Conservation (phyloP, 75 land plant genomes). For the Larix kaempferi region DNA sequence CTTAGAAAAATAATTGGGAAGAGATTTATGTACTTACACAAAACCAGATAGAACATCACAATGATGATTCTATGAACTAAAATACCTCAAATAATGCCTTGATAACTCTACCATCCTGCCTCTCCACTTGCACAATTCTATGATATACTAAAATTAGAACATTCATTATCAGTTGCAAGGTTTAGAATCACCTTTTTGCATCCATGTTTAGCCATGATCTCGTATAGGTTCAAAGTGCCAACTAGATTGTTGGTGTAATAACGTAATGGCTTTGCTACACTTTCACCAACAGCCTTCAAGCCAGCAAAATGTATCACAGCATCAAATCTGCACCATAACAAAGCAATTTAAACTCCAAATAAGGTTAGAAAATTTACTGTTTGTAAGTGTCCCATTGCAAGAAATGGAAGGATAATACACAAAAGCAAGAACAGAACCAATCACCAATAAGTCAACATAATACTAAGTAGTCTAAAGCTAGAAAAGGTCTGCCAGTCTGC, state of each 20-base stretch:
- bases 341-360: neutral
- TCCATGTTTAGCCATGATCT: conserved; percentile 66
- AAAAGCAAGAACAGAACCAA: neutral
- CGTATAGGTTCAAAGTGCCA: conserved; percentile 77
- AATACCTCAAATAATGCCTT: neutral
- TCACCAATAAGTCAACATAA: neutral
- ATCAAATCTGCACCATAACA: conserved; percentile 61
- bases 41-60: neutral
- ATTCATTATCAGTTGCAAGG: neutral
- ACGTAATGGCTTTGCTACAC: conserved; percentile 69
- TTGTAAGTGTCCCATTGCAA: neutral
- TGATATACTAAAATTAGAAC: neutral
- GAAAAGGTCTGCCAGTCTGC: neutral
- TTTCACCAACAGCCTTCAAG: conserved; percentile 94
- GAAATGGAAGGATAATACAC: neutral
- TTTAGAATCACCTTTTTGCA: conserved; percentile 69
- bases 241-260: conserved; percentile 84
- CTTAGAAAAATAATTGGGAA: neutral
- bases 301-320: conserved; percentile 99
- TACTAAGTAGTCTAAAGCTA: neutral
- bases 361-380: neutral
- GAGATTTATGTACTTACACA: neutral
- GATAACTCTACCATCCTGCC: neutral
- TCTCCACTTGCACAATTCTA: neutral
- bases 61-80: neutral